Conservation (phyloP, 768 basidiomycete species). For the Coprinopsis marcescibilis region DNA sequence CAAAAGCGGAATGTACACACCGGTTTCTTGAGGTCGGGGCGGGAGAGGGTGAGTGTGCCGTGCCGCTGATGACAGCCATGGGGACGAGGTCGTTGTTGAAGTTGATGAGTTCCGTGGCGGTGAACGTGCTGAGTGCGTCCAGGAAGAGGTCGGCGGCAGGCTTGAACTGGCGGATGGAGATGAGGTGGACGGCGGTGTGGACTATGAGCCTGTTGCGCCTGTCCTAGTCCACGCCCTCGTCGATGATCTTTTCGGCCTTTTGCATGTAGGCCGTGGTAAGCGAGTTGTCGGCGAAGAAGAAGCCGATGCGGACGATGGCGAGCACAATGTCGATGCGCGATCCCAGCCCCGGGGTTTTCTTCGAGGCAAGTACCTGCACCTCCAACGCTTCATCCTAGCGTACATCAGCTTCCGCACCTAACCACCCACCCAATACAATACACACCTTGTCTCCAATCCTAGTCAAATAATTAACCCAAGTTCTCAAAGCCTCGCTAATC, state of each 20-base stretch:
- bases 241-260: conserved; percentile 84
- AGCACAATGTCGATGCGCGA: conserved; percentile 91
- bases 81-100: conserved; percentile 93
- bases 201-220: conserved; percentile 94
- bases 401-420: no score
- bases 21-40: conserved; percentile 89
- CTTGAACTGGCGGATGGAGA: conserved; percentile 90
- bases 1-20: no score
- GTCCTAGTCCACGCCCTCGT: conserved; percentile 98
- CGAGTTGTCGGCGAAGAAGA: conserved; percentile 73
- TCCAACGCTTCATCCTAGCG: conserved; percentile 83
- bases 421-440: not conserved
- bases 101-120: no score
- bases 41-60: conserved; percentile 66
- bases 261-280: conserved; percentile 67
- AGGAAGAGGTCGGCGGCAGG: conserved; percentile 81
- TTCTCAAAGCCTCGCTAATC: conserved; percentile 81
- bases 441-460: conserved; percentile 79
- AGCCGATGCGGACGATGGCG: conserved; percentile 79
- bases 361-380: no score
- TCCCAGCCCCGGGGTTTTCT: no score
- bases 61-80: conserved; percentile 76
- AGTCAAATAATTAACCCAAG: conserved; percentile 80
- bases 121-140: conserved; percentile 92
- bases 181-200: conserved; percentile 79